Conservation (phyloP, 257 asterid genomes). For the Solanum etuberosum region DNA sequence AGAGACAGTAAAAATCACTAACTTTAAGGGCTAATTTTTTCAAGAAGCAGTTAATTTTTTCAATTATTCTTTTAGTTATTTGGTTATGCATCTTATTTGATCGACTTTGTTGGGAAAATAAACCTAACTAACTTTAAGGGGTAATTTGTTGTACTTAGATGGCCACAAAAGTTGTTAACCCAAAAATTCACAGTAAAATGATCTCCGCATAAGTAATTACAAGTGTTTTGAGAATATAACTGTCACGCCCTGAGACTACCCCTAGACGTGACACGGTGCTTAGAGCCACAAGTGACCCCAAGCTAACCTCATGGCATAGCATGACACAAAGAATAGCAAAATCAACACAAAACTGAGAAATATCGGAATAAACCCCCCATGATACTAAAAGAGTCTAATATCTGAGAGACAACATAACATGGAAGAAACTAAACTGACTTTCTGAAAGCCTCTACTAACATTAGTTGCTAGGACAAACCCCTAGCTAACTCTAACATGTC, state of each 20-base stretch:
- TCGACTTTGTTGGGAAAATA: too few relatives aligned
- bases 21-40: too few relatives aligned
- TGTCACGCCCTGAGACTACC: neutral
- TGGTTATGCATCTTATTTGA: too few relatives aligned
- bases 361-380: neutral
- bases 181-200: neutral
- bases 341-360: neutral
- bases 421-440: neutral
- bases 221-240: neutral
- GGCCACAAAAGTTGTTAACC: neutral
- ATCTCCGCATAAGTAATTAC: neutral
- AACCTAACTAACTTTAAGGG: too few relatives aligned
- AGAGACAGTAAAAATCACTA: too few relatives aligned
- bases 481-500: neutral
- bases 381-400: neutral
- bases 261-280: neutral
- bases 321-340: neutral
- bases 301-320: neutral
- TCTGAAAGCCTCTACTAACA: neutral
- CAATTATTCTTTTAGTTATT: too few relatives aligned
- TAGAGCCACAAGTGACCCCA: neutral
- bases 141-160: neutral
- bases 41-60: too few relatives aligned
- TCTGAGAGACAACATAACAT: neutral
- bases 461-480: neutral